phyloP scores from a whole-genome alignment of 352 stramenopile species.

The Bremia lactucae region DNA sequence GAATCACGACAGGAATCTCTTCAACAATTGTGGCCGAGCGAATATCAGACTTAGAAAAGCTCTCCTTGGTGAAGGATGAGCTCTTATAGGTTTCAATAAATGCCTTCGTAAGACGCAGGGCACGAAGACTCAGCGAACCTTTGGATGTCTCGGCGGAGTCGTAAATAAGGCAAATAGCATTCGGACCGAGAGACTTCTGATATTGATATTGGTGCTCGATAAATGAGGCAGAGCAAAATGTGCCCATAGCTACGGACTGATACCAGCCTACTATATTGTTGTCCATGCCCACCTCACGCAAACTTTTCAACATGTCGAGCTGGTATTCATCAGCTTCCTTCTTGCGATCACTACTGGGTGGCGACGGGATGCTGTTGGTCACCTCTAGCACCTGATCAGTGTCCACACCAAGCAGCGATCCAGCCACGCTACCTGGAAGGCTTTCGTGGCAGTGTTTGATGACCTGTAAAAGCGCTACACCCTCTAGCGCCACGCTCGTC shows the following conservation, averaged over 20 bases:
- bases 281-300: conserved; percentile 96
- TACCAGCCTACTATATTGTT: conserved; percentile 99
- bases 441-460: conserved; percentile 98
- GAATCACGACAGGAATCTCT: conserved; percentile 92
- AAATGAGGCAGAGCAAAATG: conserved; percentile 91
- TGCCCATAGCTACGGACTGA: conserved; percentile 94
- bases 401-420: conserved; percentile 93
- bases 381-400: conserved; percentile 89
- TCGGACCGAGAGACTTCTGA: conserved; percentile 93
- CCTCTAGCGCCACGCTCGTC: conserved; percentile 62
- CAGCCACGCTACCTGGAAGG: conserved; percentile 88
- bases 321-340: conserved; percentile 91
- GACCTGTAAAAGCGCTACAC: conserved; percentile 87
- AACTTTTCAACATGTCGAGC: conserved; percentile 99
- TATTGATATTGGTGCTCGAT: conserved; percentile 95
- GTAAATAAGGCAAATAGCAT: conserved; percentile 97
- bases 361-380: conserved; percentile 96
- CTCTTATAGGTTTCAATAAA: conserved; percentile 89
- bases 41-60: conserved; percentile 74
- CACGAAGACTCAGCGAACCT: conserved; percentile 91
- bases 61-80: conserved; percentile 74
- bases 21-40: conserved; percentile 89
- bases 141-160: conserved; percentile 93
- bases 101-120: conserved; percentile 90
- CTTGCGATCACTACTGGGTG: conserved; percentile 66